Conservation (phyloP, 768 basidiomycete species). For the Boletus bicolor region DNA sequence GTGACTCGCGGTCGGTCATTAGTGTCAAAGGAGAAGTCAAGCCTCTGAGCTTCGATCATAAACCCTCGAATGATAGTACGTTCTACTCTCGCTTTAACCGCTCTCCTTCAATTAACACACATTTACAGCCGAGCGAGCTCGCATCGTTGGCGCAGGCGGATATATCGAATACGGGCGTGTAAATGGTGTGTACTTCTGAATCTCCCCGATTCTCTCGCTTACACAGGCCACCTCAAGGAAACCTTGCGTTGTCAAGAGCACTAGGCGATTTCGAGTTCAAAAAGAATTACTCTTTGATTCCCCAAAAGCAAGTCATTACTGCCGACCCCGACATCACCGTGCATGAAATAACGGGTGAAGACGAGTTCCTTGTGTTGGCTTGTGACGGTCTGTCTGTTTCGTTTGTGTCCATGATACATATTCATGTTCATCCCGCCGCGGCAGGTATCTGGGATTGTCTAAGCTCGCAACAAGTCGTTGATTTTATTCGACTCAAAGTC, state of each 20-base stretch:
- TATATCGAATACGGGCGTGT: conserved; percentile 97
- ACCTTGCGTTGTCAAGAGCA: conserved; percentile 91
- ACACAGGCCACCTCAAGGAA: conserved; percentile 50
- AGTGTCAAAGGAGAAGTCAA: conserved; percentile 83
- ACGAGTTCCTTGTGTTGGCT: conserved; percentile 95
- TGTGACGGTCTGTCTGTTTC: conserved; percentile 77
- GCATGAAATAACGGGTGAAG: conserved; percentile 81
- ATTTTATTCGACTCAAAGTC: conserved; percentile 80
- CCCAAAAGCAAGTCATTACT: conserved; percentile 94
- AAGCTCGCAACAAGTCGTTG: conserved; percentile 86
- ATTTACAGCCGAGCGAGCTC: conserved; percentile 68
- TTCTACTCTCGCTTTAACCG: conserved; percentile 1
- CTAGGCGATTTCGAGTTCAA: conserved; percentile 99
- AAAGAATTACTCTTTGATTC: conserved; percentile 75
- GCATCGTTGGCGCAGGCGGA: conserved; percentile 89
- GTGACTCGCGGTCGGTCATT: conserved; percentile 91
- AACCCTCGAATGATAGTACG: conserved; percentile 83
- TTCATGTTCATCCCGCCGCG: conserved; percentile 5
- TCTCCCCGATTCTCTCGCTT: background rate
- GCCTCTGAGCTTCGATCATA: conserved; percentile 91
- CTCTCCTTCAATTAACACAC: conserved; percentile 2
- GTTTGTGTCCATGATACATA: background rate
- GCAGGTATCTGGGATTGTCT: conserved; percentile 98
- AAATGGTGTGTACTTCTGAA: conserved; percentile 60
- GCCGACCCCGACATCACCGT: conserved; percentile 86